phyloP scores from a whole-genome alignment of 140 eudicot genomes.

The Senecio squalidus region DNA sequence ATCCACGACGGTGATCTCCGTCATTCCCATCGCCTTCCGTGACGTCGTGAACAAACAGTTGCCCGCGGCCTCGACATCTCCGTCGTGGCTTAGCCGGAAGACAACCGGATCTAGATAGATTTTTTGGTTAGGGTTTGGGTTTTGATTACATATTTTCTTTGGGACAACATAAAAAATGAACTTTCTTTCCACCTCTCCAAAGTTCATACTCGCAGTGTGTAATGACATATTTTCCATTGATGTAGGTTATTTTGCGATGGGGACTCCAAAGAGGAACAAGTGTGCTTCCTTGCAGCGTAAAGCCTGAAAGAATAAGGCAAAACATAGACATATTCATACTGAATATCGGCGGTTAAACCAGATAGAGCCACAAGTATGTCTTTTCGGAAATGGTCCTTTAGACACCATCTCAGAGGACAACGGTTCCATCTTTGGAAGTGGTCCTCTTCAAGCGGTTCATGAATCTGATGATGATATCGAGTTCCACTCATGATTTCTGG shows the following conservation, averaged over 20 bases:
- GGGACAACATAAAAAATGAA: too few relatives aligned
- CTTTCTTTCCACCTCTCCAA: neutral
- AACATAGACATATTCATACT: conserved; percentile 44
- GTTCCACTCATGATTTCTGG: conserved; percentile 27
- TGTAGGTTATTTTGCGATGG: conserved; percentile 50
- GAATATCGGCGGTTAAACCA: conserved; percentile 45
- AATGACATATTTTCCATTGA: conserved; percentile 4
- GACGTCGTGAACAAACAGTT: too few relatives aligned
- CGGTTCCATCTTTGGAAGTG: too few relatives aligned
- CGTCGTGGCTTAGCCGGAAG: too few relatives aligned
- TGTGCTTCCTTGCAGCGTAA: conserved; percentile 55
- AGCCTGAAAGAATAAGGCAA: conserved; percentile 44
- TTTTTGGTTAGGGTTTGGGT: too few relatives aligned
- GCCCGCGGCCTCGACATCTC: too few relatives aligned
- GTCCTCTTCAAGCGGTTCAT: conserved; percentile 49
- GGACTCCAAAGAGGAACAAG: conserved; percentile 60
- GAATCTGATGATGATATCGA: conserved; percentile 60
- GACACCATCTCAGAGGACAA: too few relatives aligned
- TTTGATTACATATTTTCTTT: too few relatives aligned
- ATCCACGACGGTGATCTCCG: too few relatives aligned
- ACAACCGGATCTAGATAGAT: too few relatives aligned
- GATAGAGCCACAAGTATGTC: conserved; percentile 55
- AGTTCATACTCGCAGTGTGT: neutral
- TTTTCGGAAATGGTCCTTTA: conserved; percentile 54
- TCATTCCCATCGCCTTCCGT: too few relatives aligned